A percentile compares a stretch with the other conserved stretches of the same genome.
phyloP scores from a whole-genome alignment of 2,329 filamentous ascomycete genomes.

The Calonectria hawksworthii region DNA sequence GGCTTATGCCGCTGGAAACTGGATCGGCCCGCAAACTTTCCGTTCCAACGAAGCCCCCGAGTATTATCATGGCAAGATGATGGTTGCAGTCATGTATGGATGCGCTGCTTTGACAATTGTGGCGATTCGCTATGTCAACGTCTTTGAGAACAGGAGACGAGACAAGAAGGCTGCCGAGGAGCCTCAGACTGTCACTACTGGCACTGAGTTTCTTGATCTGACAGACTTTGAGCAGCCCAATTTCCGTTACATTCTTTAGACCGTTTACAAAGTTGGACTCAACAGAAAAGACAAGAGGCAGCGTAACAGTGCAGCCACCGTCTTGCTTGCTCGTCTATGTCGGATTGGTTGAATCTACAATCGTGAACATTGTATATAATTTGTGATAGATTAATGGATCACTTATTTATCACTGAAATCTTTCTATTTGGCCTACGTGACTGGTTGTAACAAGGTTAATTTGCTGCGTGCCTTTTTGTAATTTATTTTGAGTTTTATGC shows the following conservation, averaged over 20 bases:
- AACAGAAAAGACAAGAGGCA: not conserved
- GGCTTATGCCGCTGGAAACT: conserved; percentile 37
- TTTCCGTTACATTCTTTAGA: conserved; percentile 42
- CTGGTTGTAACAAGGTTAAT: not conserved
- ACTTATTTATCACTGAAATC: not conserved
- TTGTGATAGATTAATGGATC: not conserved
- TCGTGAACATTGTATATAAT: not conserved
- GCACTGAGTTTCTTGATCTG: conserved; percentile 42
- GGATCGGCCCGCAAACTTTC: conserved; percentile 46
- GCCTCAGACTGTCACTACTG: conserved; percentile 10
- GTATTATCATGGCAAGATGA: conserved; percentile 43
- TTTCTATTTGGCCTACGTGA: not conserved
- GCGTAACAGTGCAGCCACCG: too few species aligned
- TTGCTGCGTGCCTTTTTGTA: not conserved
- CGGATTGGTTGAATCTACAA: too few species aligned
- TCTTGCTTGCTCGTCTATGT: not conserved
- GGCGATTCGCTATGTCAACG: conserved; percentile 38
- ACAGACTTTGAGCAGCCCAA: conserved; percentile 42
- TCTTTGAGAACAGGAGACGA: conserved; percentile 41
- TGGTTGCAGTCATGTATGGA: conserved; percentile 43
- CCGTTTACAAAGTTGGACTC: not conserved
- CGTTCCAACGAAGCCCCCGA: conserved; percentile 37
- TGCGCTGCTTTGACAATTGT: conserved; percentile 31
- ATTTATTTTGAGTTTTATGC: not conserved
- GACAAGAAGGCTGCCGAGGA: conserved; percentile 43